Evolutionary conservation across 805 yeast species (phyloP).

Genomic region (Lipomyces yamanashiensis): DNA sequence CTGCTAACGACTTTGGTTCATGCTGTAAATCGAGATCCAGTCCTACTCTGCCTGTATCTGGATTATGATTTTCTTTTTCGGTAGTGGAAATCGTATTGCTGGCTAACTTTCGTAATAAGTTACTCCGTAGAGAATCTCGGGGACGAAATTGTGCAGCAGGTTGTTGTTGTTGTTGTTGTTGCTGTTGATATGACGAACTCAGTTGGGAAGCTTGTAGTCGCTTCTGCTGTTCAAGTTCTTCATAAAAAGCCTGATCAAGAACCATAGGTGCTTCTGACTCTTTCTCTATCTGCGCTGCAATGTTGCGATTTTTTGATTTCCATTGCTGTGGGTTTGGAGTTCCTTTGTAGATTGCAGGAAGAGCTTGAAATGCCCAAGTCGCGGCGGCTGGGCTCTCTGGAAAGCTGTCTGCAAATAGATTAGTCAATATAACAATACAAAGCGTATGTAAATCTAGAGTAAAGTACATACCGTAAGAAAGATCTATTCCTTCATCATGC

Average conservation of each 20-base stretch:
- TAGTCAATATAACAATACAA: neutral
- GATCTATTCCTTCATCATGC: slow-evolving; percentile 18
- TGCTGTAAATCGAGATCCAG: neutral
- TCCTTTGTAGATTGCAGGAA: slow-evolving; percentile 36
- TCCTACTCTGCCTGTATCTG: neutral
- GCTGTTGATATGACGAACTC: neutral
- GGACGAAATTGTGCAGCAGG: neutral
- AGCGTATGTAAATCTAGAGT: neutral
- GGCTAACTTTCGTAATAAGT: neutral
- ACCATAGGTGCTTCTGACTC: neutral
- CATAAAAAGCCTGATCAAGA: slow-evolving; percentile 2
- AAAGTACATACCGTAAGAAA: slow-evolving; percentile 1
- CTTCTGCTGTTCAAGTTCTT: slow-evolving; percentile 3
- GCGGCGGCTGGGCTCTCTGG: slow-evolving; percentile 36
- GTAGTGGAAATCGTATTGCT: neutral
- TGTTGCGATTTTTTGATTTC: neutral
- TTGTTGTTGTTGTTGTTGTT: slow-evolving; percentile 1
- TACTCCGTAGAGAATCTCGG: slow-evolving; percentile 5
- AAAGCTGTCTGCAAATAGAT: slow-evolving; percentile 9
- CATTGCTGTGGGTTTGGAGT: slow-evolving; percentile 27
- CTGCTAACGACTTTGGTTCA: neutral
- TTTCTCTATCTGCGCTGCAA: neutral
- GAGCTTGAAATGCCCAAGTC: slow-evolving; percentile 37
- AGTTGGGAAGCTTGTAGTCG: neutral
- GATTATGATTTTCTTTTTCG: slow-evolving; percentile 4